Base-by-base conservation (phyloP, 441 rosid species). In the Jatropha podagrica region DNA sequence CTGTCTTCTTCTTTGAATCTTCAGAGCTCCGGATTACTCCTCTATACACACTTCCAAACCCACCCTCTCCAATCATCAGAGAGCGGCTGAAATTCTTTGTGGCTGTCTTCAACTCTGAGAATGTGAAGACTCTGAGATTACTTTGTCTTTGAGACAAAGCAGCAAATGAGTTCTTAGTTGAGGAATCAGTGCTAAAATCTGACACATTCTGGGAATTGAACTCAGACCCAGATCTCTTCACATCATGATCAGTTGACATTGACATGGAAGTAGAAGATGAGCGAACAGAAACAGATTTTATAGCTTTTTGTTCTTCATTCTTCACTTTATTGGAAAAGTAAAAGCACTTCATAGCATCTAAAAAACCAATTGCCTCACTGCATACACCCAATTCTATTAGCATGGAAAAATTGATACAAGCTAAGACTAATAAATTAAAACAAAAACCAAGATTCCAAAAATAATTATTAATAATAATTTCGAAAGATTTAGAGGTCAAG, bases 1-100 rank as follows among this genome's bases (percentile, higher is more conserved):
- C 96, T n/a, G 86, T 77, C 83, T 87, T 56, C 48, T 81, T 85
- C 78, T 86, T 41, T 77, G 84, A 0, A 83, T 74, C 11, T 54
- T 74, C 84, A 80, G 82, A 23, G 88, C 88, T 69, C 83, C 92
- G 74, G 85, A 89, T 93, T 86, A 96, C 64, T 48, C 99, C 99
- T 79, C 87, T 89, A 66, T 82, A 93, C 68, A 96, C 99, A 80
- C 86, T 87, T 9, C 99, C 99, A 65, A 96, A 96, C 14, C 99
- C 98, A 52, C 98, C 97, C 62, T 96, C 99, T 48, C 99, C 98
- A 52, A 96, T 88, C 81, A 96, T 86, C 13, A 87, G 84, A 72
- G 90, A 92, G 46, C 90, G 79, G 78, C 79, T 91, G 84, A 96
- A 96, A 68, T 80, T 86, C 84, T 83, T 92, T 0, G 99, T 93